phyloP scores from a whole-genome alignment of 352 stramenopile genomes.

The Phytophthora lateralis region DNA sequence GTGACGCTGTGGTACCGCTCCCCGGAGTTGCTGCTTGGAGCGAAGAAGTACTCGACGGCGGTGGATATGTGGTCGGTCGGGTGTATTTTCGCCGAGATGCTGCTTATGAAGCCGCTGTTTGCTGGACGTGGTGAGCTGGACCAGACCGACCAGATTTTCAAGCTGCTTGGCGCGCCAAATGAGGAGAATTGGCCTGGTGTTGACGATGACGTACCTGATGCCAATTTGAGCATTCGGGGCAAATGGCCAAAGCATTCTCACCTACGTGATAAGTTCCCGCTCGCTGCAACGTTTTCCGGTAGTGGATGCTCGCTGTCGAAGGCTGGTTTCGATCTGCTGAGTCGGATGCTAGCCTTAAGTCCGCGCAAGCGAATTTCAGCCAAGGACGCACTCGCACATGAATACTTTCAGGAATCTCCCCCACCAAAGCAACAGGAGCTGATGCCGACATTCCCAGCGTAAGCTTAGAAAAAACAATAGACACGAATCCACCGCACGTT shows the following conservation, averaged over 20 bases:
- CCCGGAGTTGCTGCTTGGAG: conserved; percentile 94
- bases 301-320: conserved; percentile 70
- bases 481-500: conserved; percentile 9
- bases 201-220: conserved; percentile 61
- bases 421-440: conserved; percentile 65
- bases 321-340: conserved; percentile 74
- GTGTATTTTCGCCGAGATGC: conserved; percentile 97
- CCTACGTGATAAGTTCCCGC: conserved; percentile 80
- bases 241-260: conserved; percentile 78
- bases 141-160: conserved; percentile 97
- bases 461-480: conserved; percentile 30
- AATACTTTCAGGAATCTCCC: conserved; percentile 81
- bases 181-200: conserved; percentile 91
- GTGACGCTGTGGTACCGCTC: conserved; percentile 96
- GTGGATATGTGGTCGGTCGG: conserved; percentile 98
- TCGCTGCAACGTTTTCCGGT: conserved; percentile 60
- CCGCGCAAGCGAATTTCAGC: conserved; percentile 79
- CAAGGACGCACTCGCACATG: conserved; percentile 76
- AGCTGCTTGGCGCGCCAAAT: conserved; percentile 90
- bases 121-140: conserved; percentile 94
- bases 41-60: conserved; percentile 91
- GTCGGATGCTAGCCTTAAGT: conserved; percentile 68
- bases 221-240: conserved; percentile 47
- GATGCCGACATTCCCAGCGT: conserved; percentile 80
- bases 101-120: conserved; percentile 94